Percentiles rank a stretch among this genome's conserved stretches.
Evolutionary conservation across 345 rosid species (phyloP).

Genomic region (Boechera divaricarpa): DNA sequence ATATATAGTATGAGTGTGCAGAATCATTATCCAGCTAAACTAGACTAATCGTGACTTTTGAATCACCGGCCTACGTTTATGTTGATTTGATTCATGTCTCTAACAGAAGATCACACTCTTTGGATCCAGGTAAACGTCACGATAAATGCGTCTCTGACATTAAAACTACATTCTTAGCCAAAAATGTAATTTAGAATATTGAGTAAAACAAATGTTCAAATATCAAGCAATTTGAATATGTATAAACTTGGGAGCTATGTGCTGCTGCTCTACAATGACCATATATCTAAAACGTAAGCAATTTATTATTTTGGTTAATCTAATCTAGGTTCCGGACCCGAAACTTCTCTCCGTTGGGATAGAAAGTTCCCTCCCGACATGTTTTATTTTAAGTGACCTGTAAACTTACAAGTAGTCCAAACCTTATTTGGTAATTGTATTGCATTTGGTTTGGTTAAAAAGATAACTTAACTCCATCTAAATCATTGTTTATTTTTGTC

Average conservation of each 20-base stretch:
- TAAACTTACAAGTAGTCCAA: no score
- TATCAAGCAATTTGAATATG: not conserved
- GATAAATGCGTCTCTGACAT: not conserved
- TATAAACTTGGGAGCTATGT: not conserved
- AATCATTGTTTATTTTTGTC: not conserved
- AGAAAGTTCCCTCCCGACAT: no score
- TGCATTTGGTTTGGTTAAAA: no score
- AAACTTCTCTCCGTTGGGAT: no score
- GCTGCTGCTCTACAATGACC: not conserved
- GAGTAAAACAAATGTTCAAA: not conserved
- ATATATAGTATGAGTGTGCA: conserved; percentile 5
- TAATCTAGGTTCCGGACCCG: no score
- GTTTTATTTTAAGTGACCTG: no score
- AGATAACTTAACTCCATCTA: not conserved
- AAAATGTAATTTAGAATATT: not conserved
- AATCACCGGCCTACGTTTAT: conserved; percentile 26
- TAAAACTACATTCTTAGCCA: not conserved
- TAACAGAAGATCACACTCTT: conserved; percentile 13
- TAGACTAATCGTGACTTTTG: not conserved
- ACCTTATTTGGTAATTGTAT: no score
- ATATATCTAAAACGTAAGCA: no score
- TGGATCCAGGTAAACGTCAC: not conserved
- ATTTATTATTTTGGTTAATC: no score
- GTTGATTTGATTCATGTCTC: conserved; percentile 18
- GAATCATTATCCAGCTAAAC: conserved; percentile 5